Evolutionary conservation across 352 stramenopile genomes (phyloP).

Genomic region (Globisporangium takayamanum): DNA sequence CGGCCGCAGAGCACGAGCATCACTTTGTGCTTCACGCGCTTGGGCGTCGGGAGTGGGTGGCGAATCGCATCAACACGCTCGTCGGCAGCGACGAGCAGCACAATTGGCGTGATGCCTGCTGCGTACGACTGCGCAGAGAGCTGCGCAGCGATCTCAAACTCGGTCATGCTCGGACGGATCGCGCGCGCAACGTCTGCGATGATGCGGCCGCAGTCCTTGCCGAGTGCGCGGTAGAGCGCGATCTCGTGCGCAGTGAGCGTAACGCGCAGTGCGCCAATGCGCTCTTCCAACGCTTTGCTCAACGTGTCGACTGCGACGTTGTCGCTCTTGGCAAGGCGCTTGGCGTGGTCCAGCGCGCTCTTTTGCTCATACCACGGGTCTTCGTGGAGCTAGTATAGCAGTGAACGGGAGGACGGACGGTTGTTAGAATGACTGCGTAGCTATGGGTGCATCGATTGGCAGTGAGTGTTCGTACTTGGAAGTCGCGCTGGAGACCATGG

Average conservation of each 20-base stretch:
- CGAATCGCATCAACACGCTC: constrained; percentile 61
- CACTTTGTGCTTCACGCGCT: constrained; percentile 61
- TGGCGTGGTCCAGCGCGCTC: constrained; percentile 21
- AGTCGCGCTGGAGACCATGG: constrained; percentile 31
- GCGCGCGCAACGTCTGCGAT: constrained; percentile 41
- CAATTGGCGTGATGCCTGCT: constrained; percentile 44
- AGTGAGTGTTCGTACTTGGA: constrained; percentile 18
- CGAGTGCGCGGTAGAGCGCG: constrained; percentile 42
- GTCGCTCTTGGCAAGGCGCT: constrained; percentile 34
- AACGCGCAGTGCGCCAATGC: constrained; percentile 28
- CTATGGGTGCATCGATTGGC: too few relatives aligned
- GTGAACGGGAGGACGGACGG: not conserved
- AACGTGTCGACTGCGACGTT: constrained; percentile 27
- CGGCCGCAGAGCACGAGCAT: constrained; percentile 76
- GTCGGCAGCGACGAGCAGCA: constrained; percentile 57
- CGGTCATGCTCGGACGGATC: constrained; percentile 35
- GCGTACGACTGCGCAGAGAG: constrained; percentile 32
- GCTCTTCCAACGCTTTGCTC: constrained; percentile 21
- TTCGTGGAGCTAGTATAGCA: constrained; percentile 22
- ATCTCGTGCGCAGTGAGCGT: constrained; percentile 54
- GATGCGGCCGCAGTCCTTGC: constrained; percentile 56
- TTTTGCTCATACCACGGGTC: constrained; percentile 51
- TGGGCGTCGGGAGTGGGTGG: constrained; percentile 63
- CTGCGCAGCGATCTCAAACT: constrained; percentile 48
- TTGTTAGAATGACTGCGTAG: too few relatives aligned